These are phyloP conservation scores for Russula sp. DNA, from an alignment of 768 basidiomycete genomes.

Conservation along the genomic window DNA sequence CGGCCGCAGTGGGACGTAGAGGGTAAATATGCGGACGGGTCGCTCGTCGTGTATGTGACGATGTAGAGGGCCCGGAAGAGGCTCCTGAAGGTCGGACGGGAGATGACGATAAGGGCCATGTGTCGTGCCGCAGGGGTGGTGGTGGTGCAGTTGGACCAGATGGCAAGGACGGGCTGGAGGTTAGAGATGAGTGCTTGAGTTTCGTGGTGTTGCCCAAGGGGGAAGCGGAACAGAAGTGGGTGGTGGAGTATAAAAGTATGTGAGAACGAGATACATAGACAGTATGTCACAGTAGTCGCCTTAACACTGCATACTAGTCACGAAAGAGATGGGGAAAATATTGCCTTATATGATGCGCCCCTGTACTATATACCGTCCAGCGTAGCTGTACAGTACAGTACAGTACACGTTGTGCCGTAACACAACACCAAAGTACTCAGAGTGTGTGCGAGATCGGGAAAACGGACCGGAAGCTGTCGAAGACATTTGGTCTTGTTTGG, in stretches of 20 bases:
- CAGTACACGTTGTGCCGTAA: too few species aligned
- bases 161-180: constrained; percentile 76
- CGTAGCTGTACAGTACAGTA: too few species aligned
- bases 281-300: neutral
- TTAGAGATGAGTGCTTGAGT: constrained; percentile 76
- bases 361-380: too few species aligned
- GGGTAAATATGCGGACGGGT: constrained; percentile 56
- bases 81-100: constrained; percentile 86
- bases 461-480: constrained; percentile 5
- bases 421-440: too few species aligned
- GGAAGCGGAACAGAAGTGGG: constrained; percentile 73
- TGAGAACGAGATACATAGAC: constrained; percentile 28
- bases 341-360: too few species aligned
- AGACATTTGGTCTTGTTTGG: constrained; percentile 16
- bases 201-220: constrained; percentile 78
- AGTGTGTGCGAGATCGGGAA: too few species aligned
- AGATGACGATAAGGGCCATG: constrained; percentile 79
- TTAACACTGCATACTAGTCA: neutral
- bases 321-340: too few species aligned
- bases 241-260: constrained; percentile 74
- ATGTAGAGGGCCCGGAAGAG: constrained; percentile 68
- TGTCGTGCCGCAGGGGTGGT: constrained; percentile 54
- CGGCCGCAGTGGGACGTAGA: constrained; percentile 69
- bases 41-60: constrained; percentile 77
- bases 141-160: constrained; percentile 24